Conservation (phyloP, 192 early-diverging fungal species). For the Oehlia diaphana region DNA sequence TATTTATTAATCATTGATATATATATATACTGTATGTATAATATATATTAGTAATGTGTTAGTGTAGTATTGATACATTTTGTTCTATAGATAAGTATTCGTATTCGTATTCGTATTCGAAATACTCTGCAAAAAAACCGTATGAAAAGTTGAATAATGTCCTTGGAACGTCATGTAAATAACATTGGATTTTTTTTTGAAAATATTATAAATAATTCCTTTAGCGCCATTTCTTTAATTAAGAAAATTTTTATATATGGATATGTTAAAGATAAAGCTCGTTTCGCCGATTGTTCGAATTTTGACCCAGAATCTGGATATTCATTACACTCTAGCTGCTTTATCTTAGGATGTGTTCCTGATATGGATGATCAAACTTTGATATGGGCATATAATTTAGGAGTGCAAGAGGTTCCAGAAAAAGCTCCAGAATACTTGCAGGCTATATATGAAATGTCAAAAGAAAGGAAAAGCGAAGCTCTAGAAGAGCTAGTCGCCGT, state of each 20-base stretch:
- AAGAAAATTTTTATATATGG: not conserved
- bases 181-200: not conserved
- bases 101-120: no score
- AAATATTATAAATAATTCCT: not conserved
- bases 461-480: constrained; percentile 6
- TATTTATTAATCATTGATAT: not conserved
- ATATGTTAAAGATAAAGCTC: constrained; percentile 5
- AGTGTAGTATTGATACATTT: not conserved
- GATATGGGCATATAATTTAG: not conserved
- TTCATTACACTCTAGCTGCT: not conserved
- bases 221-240: not conserved
- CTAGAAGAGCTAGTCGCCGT: not conserved
- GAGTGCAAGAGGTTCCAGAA: not conserved
- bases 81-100: no score
- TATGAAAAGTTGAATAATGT: not conserved
- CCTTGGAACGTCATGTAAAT: constrained; percentile 26
- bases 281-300: not conserved
- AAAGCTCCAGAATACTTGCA: constrained; percentile 17
- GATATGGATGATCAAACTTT: constrained; percentile 16
- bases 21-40: no score
- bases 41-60: not conserved
- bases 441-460: not conserved
- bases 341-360: constrained; percentile 4
- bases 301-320: not conserved
- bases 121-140: not conserved